A percentile compares a stretch with the other conserved stretches of the same genome.
These are phyloP conservation scores for Penicillium sp. DNA, from an alignment of 2,329 filamentous ascomycete species.

Conservation along the genomic window DNA sequence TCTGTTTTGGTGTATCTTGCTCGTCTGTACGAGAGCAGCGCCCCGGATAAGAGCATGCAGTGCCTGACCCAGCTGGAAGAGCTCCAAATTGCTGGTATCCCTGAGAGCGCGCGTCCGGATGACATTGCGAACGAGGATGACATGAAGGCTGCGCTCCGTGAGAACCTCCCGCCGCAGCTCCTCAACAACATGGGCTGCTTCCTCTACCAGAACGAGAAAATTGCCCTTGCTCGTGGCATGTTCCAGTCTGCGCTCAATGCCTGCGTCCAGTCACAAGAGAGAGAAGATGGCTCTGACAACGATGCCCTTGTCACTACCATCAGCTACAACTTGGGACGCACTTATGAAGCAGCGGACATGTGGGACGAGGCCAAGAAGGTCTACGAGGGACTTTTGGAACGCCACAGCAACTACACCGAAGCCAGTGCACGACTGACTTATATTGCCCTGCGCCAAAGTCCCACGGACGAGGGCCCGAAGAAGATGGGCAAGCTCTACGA, in stretches of 20 bases:
- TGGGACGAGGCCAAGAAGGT: slow-evolving; percentile 81
- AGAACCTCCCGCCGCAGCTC: slow-evolving; percentile 80
- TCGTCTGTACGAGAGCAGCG: slow-evolving; percentile 80
- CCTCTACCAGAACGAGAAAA: slow-evolving; percentile 82
- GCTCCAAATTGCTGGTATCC: slow-evolving; percentile 77
- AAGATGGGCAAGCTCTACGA: slow-evolving; percentile 83
- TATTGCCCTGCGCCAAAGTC: slow-evolving; percentile 77
- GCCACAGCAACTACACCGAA: slow-evolving; percentile 89
- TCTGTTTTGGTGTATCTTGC: slow-evolving; percentile 89
- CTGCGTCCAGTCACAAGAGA: slow-evolving; percentile 76
- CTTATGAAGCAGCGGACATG: slow-evolving; percentile 82
- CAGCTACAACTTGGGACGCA: slow-evolving; percentile 91
- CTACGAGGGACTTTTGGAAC: slow-evolving; percentile 79
- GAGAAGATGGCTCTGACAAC: slow-evolving; percentile 73
- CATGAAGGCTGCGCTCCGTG: slow-evolving; percentile 61
- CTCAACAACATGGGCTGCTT: slow-evolving; percentile 98
- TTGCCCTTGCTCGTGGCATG: slow-evolving; percentile 74
- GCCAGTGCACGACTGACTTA: slow-evolving; percentile 86
- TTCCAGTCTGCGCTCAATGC: slow-evolving; percentile 91
- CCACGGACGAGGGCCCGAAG: slow-evolving; percentile 82
- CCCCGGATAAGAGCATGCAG: slow-evolving; percentile 86
- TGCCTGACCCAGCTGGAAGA: slow-evolving; percentile 91
- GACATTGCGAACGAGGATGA: slow-evolving; percentile 61
- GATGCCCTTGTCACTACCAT: slow-evolving; percentile 94
- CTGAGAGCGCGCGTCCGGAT: slow-evolving; percentile 64